Conservation (phyloP, 371 early-diverging fungal genomes). For the Haplosporangium sp. region DNA sequence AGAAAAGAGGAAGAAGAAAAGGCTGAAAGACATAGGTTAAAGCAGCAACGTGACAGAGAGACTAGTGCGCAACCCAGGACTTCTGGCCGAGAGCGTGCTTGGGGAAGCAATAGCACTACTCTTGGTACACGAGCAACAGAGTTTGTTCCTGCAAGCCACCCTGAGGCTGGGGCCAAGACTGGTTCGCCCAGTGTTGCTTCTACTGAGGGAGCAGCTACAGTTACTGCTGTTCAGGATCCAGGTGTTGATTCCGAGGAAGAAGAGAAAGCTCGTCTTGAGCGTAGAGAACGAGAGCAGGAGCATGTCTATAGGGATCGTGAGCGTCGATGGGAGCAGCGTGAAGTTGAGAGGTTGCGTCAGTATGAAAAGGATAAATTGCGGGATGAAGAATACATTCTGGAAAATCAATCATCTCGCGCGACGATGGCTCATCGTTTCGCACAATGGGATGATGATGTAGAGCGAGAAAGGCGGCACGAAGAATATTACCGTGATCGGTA, state of each 20-base stretch:
- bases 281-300: conserved; percentile 74
- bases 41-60: conserved; percentile 31
- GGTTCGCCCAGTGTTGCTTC: conserved; percentile 2
- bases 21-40: conserved; percentile 32
- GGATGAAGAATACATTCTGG: conserved; percentile 64
- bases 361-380: conserved; percentile 65
- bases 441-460: conserved; percentile 83
- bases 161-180: conserved; percentile 35
- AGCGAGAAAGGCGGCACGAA: conserved; percentile 70
- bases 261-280: conserved; percentile 71
- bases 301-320: conserved; percentile 77
- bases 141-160: conserved; percentile 55
- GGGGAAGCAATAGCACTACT: conserved; percentile 32
- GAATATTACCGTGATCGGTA: conserved; percentile 80
- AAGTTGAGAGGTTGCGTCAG: conserved; percentile 63
- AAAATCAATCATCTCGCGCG: conserved; percentile 62
- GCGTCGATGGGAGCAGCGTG: conserved; percentile 73
- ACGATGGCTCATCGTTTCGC: conserved; percentile 65
- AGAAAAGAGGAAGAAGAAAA: conserved; percentile 58
- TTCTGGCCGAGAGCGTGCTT: conserved; percentile 53
- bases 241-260: conserved; percentile 76
- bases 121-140: conserved; percentile 40
- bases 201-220: conserved; percentile 9
- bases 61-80: conserved; percentile 40
- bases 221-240: conserved; percentile 36